Conservation (phyloP, 768 basidiomycete genomes). For the Lactarius akahatsu region DNA sequence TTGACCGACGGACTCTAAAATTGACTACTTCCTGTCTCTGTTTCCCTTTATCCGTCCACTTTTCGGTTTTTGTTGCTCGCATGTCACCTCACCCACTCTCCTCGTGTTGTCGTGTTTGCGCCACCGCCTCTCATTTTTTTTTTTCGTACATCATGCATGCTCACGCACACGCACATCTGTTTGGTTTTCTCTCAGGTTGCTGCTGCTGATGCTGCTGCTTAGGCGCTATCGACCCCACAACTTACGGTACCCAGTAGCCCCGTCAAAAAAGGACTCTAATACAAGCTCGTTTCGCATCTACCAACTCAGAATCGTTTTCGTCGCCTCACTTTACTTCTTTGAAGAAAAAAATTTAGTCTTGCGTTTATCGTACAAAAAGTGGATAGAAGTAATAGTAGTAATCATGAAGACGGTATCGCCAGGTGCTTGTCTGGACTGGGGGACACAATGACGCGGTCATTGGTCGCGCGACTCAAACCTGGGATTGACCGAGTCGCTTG, state of each 20-base stretch:
- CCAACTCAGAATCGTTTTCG: constrained; percentile 8
- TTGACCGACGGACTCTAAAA: constrained; percentile 1
- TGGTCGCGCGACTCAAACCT: not conserved
- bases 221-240: constrained; percentile 5
- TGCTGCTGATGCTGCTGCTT: not conserved
- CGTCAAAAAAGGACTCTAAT: constrained; percentile 1
- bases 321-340: not conserved
- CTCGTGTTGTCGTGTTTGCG: not conserved
- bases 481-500: not conserved
- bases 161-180: not conserved
- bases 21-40: not conserved
- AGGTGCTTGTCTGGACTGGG: not conserved
- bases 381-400: constrained; percentile 6
- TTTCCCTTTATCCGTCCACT: not conserved
- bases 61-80: not conserved
- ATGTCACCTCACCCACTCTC: not conserved
- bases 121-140: not conserved
- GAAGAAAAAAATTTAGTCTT: not conserved
- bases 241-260: not conserved
- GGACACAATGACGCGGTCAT: not conserved
- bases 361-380: constrained; percentile 10
- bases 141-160: not conserved
- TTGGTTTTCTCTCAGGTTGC: not conserved
- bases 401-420: not conserved
- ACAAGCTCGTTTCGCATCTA: constrained; percentile 19